Evolutionary conservation across 2,329 filamentous ascomycete species (phyloP).

Genomic region (Fonsecaea erecta): DNA sequence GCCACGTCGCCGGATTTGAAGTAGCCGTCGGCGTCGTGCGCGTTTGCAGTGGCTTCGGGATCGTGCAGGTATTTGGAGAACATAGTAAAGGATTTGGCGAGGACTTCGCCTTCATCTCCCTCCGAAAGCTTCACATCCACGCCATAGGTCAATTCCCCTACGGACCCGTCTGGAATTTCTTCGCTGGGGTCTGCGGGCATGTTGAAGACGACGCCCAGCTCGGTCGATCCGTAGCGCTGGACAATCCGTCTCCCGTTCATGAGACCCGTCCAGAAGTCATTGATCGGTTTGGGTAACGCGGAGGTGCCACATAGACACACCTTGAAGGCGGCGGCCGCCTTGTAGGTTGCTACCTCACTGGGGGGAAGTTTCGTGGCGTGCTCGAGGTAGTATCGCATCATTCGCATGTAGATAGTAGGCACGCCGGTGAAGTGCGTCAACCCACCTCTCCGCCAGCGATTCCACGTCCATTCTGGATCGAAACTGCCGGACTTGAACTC

Average conservation of each 20-base stretch:
- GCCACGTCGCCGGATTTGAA: conserved; percentile 50
- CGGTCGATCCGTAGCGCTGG: conserved; percentile 52
- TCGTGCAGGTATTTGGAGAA: conserved; percentile 49
- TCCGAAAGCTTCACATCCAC: conserved; percentile 50
- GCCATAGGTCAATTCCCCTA: conserved; percentile 46
- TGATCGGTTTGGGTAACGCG: conserved; percentile 55
- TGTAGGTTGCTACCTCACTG: conserved; percentile 44
- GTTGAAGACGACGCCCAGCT: conserved; percentile 52
- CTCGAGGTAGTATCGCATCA: conserved; percentile 44
- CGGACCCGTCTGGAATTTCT: conserved; percentile 39
- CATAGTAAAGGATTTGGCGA: conserved; percentile 48
- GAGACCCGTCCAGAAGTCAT: conserved; percentile 56
- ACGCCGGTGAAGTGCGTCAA: conserved; percentile 49
- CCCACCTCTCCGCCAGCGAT: conserved; percentile 44
- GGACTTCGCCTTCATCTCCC: conserved; percentile 56
- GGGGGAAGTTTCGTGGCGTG: conserved; percentile 33
- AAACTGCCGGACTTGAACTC: conserved; percentile 51
- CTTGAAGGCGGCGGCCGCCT: conserved; percentile 43
- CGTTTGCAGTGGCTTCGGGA: conserved; percentile 39
- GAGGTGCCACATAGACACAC: conserved; percentile 47
- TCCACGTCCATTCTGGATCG: conserved; percentile 47
- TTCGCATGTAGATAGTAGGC: conserved; percentile 51
- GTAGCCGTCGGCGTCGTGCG: conserved; percentile 44
- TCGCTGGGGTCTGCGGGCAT: conserved; percentile 43
- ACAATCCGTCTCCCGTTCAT: conserved; percentile 49